phyloP scores from a whole-genome alignment of 1,139 yeast species.

The Sugiyamaella novakii region DNA sequence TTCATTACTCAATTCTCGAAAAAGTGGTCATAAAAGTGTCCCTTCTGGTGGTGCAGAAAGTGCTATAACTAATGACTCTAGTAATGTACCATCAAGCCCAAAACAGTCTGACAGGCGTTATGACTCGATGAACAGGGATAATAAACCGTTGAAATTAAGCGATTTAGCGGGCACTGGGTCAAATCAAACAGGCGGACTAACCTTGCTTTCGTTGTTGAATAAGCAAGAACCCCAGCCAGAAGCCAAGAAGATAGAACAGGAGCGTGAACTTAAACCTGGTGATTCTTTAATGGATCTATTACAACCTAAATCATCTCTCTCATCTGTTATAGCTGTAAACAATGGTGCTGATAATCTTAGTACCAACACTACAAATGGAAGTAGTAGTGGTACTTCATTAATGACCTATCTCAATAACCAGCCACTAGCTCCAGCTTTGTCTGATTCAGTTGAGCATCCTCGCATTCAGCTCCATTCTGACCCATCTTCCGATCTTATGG shows the following conservation, averaged over 20 bases:
- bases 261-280: constrained; percentile 17
- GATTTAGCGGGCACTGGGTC: constrained; percentile 9
- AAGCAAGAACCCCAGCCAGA: constrained; percentile 16
- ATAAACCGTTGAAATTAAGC: constrained; percentile 13
- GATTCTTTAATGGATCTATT: constrained; percentile 22
- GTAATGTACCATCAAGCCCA: constrained; percentile 2
- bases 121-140: constrained; percentile 16
- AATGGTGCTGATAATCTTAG: constrained; percentile 4
- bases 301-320: constrained; percentile 13
- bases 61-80: not conserved
- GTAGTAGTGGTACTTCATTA: constrained; percentile 14
- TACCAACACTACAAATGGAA: constrained; percentile 14
- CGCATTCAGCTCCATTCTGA: not conserved
- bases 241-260: constrained; percentile 17
- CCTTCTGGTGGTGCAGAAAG: not conserved
- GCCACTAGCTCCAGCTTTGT: not conserved
- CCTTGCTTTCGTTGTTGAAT: constrained; percentile 13
- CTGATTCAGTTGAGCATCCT: not conserved
- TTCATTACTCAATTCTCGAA: constrained; percentile 20
- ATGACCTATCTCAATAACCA: constrained; percentile 8
- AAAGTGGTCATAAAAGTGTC: constrained; percentile 9
- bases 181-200: constrained; percentile 7
- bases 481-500: constrained; percentile 9
- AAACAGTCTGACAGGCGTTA: constrained; percentile 5
- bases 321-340: not conserved